phyloP scores from a whole-genome alignment of 768 basidiomycete species.

The Butyriboletus loyo region DNA sequence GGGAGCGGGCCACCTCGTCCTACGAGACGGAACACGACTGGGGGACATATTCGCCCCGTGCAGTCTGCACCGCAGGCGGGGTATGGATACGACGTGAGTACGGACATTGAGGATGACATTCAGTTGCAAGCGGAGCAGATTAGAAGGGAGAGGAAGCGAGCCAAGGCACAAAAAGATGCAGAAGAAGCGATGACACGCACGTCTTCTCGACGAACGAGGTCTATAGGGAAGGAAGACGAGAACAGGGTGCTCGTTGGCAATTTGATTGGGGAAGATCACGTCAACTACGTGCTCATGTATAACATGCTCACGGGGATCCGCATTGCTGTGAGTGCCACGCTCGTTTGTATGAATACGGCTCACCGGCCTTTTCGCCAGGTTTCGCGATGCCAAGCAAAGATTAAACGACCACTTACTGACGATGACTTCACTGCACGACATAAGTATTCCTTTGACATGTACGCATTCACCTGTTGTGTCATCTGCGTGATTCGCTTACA shows the following conservation, averaged over 20 bases:
- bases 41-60: slow-evolving; percentile 40
- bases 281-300: slow-evolving; percentile 99
- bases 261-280: slow-evolving; percentile 96
- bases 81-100: slow-evolving; percentile 37
- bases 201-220: slow-evolving; percentile 22
- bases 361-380: slow-evolving; percentile 49
- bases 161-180: slow-evolving; percentile 60
- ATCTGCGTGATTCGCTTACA: background rate
- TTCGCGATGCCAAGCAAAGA: slow-evolving; percentile 94
- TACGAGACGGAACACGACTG: slow-evolving; percentile 68
- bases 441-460: slow-evolving; percentile 98
- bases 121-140: slow-evolving; percentile 88
- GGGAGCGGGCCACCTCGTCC: slow-evolving; percentile 35
- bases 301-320: slow-evolving; percentile 99
- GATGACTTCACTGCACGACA: slow-evolving; percentile 88
- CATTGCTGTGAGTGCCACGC: slow-evolving; percentile 64
- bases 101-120: slow-evolving; percentile 56
- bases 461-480: slow-evolving; percentile 27
- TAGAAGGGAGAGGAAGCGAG: slow-evolving; percentile 76
- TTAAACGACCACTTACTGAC: slow-evolving; percentile 75
- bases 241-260: slow-evolving; percentile 81
- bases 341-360: background rate
- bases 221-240: slow-evolving; percentile 38
- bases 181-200: slow-evolving; percentile 52
- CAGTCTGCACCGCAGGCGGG: slow-evolving; percentile 34